Conservation (phyloP, 768 basidiomycete genomes). For the Agaricus blazei region DNA sequence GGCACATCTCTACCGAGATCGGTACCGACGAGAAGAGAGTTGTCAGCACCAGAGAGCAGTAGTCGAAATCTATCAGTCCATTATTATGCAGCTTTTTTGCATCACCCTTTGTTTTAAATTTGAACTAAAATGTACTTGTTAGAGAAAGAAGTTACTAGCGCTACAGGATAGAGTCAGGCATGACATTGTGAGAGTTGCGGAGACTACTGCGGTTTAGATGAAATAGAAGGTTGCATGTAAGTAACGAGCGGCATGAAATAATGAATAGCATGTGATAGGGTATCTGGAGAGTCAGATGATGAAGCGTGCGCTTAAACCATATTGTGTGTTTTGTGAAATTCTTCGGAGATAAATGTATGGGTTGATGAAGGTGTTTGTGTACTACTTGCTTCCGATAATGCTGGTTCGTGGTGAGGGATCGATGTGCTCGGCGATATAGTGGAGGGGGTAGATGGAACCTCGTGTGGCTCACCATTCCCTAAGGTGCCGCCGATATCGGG, state of each 20-base stretch:
- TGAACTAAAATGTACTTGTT: background rate
- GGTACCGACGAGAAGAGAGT: too few relatives aligned
- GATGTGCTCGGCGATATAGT: conserved; percentile 29
- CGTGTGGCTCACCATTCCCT: conserved; percentile 27
- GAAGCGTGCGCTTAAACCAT: background rate
- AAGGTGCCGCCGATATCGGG: conserved; percentile 34
- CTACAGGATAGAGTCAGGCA: background rate
- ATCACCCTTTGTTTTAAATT: too few relatives aligned
- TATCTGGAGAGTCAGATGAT: background rate
- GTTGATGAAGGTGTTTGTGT: conserved; percentile 26
- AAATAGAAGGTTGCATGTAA: background rate
- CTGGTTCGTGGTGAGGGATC: conserved; percentile 18
- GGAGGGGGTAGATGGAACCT: conserved; percentile 23
- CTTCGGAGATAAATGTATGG: conserved; percentile 3
- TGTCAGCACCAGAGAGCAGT: too few relatives aligned
- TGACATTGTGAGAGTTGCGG: background rate
- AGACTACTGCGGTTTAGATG: background rate
- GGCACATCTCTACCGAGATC: too few relatives aligned
- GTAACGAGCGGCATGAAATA: background rate
- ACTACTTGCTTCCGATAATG: conserved; percentile 18
- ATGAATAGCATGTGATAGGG: background rate
- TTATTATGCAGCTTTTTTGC: too few relatives aligned
- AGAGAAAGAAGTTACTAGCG: background rate
- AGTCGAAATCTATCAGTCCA: too few relatives aligned
- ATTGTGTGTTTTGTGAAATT: conserved; percentile 3